Conservation (phyloP, 495 filamentous ascomycete species). For the Rostrohypoxylon terebratum region DNA sequence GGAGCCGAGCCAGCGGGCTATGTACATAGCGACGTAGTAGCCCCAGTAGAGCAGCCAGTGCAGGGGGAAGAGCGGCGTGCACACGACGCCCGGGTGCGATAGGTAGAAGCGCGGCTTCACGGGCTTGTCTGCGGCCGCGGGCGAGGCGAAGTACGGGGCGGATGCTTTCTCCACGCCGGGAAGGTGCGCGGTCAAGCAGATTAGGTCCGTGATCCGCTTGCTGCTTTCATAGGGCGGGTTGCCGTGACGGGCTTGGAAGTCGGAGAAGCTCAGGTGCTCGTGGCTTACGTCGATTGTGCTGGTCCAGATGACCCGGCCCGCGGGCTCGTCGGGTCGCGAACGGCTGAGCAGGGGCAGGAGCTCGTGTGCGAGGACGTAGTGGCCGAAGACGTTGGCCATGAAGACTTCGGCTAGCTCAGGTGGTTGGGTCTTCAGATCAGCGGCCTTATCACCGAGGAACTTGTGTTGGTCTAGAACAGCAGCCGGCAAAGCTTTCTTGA, state of each 20-base stretch:
- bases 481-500: constrained; percentile 74
- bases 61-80: constrained; percentile 81
- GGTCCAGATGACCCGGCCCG: constrained; percentile 82
- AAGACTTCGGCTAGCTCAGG: constrained; percentile 78
- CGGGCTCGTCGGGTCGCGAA: constrained; percentile 52
- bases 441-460: constrained; percentile 32
- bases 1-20: constrained; percentile 82
- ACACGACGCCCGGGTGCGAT: constrained; percentile 87
- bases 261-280: constrained; percentile 67
- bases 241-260: constrained; percentile 79
- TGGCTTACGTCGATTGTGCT: constrained; percentile 78
- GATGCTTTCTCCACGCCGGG: constrained; percentile 71
- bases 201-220: constrained; percentile 86
- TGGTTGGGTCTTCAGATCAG: constrained; percentile 21
- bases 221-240: constrained; percentile 79
- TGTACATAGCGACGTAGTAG: constrained; percentile 70
- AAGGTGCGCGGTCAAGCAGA: constrained; percentile 79
- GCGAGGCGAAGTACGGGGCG: constrained; percentile 49
- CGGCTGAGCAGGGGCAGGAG: constrained; percentile 76
- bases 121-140: constrained; percentile 44
- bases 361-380: constrained; percentile 89
- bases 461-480: constrained; percentile 57
- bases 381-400: constrained; percentile 92
- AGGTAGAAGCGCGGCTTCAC: constrained; percentile 67
- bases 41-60: constrained; percentile 70